Conservation (phyloP, 352 stramenopile genomes). For the Pythium utonaiense region DNA sequence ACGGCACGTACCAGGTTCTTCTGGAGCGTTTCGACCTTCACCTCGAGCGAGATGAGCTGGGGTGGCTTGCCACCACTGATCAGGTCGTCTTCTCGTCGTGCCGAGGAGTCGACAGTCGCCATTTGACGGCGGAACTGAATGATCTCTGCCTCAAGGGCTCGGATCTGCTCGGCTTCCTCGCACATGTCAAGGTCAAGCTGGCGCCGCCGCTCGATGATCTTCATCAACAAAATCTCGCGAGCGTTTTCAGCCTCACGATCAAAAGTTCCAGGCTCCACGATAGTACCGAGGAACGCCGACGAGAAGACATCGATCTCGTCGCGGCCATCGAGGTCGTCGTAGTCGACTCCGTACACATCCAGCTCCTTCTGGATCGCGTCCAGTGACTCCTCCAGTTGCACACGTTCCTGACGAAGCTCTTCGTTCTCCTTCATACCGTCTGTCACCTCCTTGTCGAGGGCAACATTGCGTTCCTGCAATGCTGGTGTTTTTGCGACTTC, state of each 20-base stretch:
- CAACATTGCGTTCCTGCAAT: slow-evolving; percentile 42
- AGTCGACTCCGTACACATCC: slow-evolving; percentile 50
- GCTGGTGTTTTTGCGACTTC: slow-evolving; percentile 61
- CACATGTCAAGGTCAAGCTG: slow-evolving; percentile 61
- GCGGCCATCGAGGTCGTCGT: slow-evolving; percentile 40
- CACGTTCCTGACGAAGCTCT: slow-evolving; percentile 42
- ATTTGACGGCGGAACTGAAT: slow-evolving; percentile 65
- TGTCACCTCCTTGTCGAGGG: slow-evolving; percentile 67
- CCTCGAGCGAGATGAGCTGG: slow-evolving; percentile 76
- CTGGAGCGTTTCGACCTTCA: slow-evolving; percentile 57
- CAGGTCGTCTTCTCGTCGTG: slow-evolving; percentile 71
- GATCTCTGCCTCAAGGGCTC: slow-evolving; percentile 59
- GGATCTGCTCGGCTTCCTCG: slow-evolving; percentile 52
- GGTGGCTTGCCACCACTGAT: slow-evolving; percentile 77
- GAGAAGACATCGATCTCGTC: slow-evolving; percentile 71
- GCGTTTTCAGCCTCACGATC: slow-evolving; percentile 60
- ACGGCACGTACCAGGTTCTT: slow-evolving; percentile 54
- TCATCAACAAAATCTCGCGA: slow-evolving; percentile 48
- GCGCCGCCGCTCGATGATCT: slow-evolving; percentile 45
- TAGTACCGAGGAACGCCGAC: slow-evolving; percentile 53
- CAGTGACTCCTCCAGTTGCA: slow-evolving; percentile 50
- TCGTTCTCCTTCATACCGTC: slow-evolving; percentile 76
- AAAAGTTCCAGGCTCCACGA: slow-evolving; percentile 59
- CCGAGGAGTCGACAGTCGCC: slow-evolving; percentile 52
- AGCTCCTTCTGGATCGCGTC: slow-evolving; percentile 62